Conservation (phyloP, 164 flowering plant species). For the Macadamia integrifolia region DNA sequence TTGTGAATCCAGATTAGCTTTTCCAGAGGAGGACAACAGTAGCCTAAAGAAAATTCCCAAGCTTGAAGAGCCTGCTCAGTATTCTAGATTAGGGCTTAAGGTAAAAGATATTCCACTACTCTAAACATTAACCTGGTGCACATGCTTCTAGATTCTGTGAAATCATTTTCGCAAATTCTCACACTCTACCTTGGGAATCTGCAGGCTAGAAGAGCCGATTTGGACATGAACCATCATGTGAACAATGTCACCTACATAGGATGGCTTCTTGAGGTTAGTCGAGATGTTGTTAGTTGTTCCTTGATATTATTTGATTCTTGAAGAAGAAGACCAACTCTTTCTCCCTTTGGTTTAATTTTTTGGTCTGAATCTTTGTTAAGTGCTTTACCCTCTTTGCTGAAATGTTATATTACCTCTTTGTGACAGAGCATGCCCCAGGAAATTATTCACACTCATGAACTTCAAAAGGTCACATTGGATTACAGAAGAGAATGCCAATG, state of each 20-base stretch:
- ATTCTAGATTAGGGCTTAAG: conserved; percentile 56
- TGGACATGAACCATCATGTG: conserved; percentile 97
- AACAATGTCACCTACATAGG: conserved; percentile 96
- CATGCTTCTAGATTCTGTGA: background rate
- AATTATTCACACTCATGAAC: conserved; percentile 70
- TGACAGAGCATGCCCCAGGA: conserved; percentile 93
- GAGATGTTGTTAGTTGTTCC: background rate
- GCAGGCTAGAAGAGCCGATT: conserved; percentile 95
- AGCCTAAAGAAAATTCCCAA: conserved; percentile 66
- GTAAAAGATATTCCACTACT: conserved; percentile 23
- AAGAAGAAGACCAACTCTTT: background rate
- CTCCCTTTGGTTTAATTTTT: background rate
- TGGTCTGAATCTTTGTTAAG: background rate
- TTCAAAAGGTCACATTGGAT: conserved; percentile 75
- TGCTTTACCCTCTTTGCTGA: too few relatives aligned
- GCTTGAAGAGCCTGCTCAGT: conserved; percentile 66
- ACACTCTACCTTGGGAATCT: conserved; percentile 14
- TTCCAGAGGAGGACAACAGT: conserved; percentile 65
- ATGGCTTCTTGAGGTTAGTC: conserved; percentile 91
- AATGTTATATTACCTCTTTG: background rate
- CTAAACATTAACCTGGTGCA: background rate
- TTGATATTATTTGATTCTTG: background rate
- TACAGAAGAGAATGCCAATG: conserved; percentile 91
- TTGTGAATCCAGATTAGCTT: conserved; percentile 43
- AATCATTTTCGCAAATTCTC: conserved; percentile 6